A percentile compares a stretch with the other conserved stretches of the same genome.
Evolutionary conservation across 2,329 filamentous ascomycete species (phyloP).

Genomic region (Huntiella savannae): DNA sequence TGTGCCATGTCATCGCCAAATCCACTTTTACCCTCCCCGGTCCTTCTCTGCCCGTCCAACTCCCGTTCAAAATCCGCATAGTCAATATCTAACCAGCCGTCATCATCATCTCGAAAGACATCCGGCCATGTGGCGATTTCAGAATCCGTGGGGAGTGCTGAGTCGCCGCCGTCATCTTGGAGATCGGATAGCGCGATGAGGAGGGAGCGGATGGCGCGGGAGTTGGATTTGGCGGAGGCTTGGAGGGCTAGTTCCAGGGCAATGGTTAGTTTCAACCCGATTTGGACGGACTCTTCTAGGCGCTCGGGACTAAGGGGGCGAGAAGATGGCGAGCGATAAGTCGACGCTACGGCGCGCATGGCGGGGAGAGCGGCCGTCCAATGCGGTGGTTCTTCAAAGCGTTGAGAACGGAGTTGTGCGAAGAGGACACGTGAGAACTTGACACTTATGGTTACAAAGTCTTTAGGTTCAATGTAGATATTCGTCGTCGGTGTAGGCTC

Average conservation of each 20-base stretch:
- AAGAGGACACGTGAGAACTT: conserved; percentile 78
- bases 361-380: conserved; percentile 21
- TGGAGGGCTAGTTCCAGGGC: conserved; percentile 76
- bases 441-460: conserved; percentile 61
- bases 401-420: conserved; percentile 75
- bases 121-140: conserved; percentile 56
- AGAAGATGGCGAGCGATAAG: neutral
- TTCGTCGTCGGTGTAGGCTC: conserved; percentile 20
- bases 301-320: neutral
- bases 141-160: conserved; percentile 44
- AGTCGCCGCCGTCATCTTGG: conserved; percentile 50
- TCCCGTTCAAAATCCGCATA: conserved; percentile 78
- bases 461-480: conserved; percentile 52
- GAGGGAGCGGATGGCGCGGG: conserved; percentile 52
- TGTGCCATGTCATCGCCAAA: conserved; percentile 51
- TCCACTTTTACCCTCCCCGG: conserved; percentile 16
- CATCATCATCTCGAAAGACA: conserved; percentile 50
- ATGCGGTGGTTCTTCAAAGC: conserved; percentile 45
- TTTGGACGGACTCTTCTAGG: conserved; percentile 30
- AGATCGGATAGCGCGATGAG: conserved; percentile 59
- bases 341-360: neutral
- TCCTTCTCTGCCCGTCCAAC: conserved; percentile 31
- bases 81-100: conserved; percentile 81
- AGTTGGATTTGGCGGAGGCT: conserved; percentile 49
- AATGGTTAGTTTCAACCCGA: conserved; percentile 77